These are phyloP conservation scores for Reutealis trisperma DNA, from an alignment of 345 rosid species.

Conservation along the genomic window DNA sequence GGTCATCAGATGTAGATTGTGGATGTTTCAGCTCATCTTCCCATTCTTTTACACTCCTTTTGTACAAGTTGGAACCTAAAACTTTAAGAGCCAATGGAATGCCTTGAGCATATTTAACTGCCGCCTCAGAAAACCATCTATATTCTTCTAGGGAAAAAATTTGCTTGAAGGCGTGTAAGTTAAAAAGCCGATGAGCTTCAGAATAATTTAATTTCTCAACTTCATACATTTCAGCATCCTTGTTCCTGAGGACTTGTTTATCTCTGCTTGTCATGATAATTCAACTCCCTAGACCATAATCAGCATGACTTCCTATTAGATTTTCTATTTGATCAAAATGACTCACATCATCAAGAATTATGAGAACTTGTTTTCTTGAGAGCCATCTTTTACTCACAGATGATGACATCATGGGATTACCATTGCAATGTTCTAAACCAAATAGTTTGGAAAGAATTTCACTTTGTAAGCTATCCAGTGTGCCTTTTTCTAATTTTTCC, in stretches of 20 bases:
- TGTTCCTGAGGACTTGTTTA: not conserved
- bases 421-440: not conserved
- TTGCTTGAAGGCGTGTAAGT: not conserved
- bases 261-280: slow-evolving; percentile 15
- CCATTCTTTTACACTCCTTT: not conserved
- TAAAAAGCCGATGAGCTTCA: not conserved
- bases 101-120: not conserved
- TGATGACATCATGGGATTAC: not conserved
- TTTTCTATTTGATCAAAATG: not conserved
- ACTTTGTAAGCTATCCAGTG: not conserved
- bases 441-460: not conserved
- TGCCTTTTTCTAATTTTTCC: not conserved
- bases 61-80: slow-evolving; percentile 1
- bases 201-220: not conserved
- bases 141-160: not conserved
- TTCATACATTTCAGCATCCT: not conserved
- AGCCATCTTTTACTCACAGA: not conserved
- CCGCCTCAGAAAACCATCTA: not conserved
- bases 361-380: not conserved
- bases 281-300: not conserved
- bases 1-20: not conserved
- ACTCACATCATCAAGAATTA: slow-evolving; percentile 7
- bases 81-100: slow-evolving; percentile 9
- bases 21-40: not conserved
- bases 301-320: not conserved